These are phyloP conservation scores for Pseudogymnoascus destructans DNA, from an alignment of 2,329 filamentous ascomycete species.

Conservation along the genomic window DNA sequence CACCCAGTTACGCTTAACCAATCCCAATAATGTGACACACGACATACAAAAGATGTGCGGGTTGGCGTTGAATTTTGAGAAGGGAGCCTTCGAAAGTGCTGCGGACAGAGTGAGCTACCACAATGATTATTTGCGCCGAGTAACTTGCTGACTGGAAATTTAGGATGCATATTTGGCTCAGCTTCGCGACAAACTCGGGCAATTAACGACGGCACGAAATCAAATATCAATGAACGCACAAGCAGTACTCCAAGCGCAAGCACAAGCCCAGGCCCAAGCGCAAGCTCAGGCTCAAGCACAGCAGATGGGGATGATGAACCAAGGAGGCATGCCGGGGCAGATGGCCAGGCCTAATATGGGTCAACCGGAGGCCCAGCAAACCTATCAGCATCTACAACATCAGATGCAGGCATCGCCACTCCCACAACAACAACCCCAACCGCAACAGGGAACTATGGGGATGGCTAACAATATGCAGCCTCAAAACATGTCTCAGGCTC, in stretches of 20 bases:
- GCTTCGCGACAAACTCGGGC: constrained; percentile 20
- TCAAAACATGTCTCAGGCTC: constrained; percentile 22
- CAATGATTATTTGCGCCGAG: background rate
- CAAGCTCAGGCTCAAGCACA: constrained; percentile 30
- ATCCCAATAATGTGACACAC: background rate
- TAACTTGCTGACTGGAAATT: background rate
- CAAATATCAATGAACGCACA: constrained; percentile 31
- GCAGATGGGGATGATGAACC: constrained; percentile 42
- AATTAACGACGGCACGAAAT: constrained; percentile 21
- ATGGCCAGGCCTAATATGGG: constrained; percentile 37
- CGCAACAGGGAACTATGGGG: constrained; percentile 23
- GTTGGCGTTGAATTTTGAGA: constrained; percentile 10
- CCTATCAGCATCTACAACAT: constrained; percentile 45
- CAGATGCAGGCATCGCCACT: constrained; percentile 44
- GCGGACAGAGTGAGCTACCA: constrained; percentile 7
- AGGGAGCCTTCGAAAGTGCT: constrained; percentile 6
- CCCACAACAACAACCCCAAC: constrained; percentile 32
- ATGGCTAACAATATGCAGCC: constrained; percentile 23
- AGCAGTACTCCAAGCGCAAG: constrained; percentile 27
- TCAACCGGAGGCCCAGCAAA: constrained; percentile 36
- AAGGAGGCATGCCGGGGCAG: constrained; percentile 37
- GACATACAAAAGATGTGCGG: constrained; percentile 8
- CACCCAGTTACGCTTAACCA: constrained; percentile 8
- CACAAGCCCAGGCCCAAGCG: constrained; percentile 29
- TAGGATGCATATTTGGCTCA: constrained; percentile 8